phyloP scores from a whole-genome alignment of 805 yeast genomes.

The Debaryomyces castellii region DNA sequence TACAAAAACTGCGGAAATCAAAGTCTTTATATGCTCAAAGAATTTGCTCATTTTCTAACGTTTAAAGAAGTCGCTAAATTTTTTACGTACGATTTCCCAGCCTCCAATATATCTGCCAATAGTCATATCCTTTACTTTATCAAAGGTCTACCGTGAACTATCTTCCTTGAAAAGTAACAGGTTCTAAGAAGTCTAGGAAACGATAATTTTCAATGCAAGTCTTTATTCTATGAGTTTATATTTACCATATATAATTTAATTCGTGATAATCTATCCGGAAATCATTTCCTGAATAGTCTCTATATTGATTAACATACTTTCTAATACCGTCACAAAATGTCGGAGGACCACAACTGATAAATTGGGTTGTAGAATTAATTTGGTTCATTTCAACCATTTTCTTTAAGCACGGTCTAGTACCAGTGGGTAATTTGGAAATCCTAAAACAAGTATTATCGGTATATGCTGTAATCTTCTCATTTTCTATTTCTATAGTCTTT shows the following conservation, averaged over 20 bases:
- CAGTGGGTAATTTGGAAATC: background rate
- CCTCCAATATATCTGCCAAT: background rate
- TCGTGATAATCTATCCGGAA: slow-evolving; percentile 1
- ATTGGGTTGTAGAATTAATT: background rate
- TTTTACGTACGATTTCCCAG: too few relatives aligned
- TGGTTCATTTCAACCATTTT: background rate
- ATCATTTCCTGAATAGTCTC: background rate
- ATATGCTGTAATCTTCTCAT: background rate
- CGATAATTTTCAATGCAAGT: background rate
- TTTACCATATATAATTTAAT: background rate
- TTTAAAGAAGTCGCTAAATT: too few relatives aligned
- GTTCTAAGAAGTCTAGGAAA: too few relatives aligned
- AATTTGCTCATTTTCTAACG: background rate
- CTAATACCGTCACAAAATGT: slow-evolving; percentile 1
- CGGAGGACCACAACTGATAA: slow-evolving; percentile 3
- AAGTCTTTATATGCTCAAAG: background rate
- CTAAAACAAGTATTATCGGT: background rate
- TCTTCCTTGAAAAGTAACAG: too few relatives aligned
- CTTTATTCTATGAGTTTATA: background rate
- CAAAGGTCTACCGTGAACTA: too few relatives aligned
- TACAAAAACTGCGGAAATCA: background rate
- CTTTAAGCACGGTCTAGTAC: slow-evolving; percentile 2
- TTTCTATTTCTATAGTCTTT: background rate
- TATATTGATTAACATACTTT: slow-evolving; percentile 2
- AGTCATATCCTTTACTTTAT: background rate